These are phyloP conservation scores for Pseudocercospora pini-densiflorae DNA, from an alignment of 2,329 filamentous ascomycete species.

Conservation along the genomic window DNA sequence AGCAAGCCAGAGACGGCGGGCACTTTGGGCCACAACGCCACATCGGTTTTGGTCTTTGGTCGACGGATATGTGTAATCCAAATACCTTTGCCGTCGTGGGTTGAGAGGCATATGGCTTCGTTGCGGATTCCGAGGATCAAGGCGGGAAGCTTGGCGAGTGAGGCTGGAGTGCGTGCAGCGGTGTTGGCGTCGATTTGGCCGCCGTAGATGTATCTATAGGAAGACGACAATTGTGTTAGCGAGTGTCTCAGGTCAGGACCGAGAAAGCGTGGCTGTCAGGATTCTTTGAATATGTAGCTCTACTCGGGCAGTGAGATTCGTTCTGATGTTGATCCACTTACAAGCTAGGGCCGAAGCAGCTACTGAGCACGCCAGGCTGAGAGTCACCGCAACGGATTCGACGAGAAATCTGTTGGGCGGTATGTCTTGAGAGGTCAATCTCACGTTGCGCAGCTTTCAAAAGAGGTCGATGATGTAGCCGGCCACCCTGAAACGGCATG, in stretches of 20 bases:
- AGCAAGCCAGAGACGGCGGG: conserved; percentile 44
- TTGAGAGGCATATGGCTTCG: conserved; percentile 43
- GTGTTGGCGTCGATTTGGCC: conserved; percentile 45
- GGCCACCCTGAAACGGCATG: conserved; percentile 46
- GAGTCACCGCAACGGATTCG: conserved; percentile 49
- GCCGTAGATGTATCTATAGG: conserved; percentile 44
- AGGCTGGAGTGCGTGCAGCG: conserved; percentile 17
- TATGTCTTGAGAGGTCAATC: conserved; percentile 44
- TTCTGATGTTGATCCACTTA: too few relatives aligned
- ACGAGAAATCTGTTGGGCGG: conserved; percentile 46
- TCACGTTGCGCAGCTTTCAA: conserved; percentile 47
- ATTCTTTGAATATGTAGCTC: too few relatives aligned
- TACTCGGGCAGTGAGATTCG: too few relatives aligned
- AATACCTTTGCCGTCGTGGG: conserved; percentile 46
- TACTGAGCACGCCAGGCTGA: conserved; percentile 48
- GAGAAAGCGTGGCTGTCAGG: too few relatives aligned
- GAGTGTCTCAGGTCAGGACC: too few relatives aligned
- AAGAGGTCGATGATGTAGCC: conserved; percentile 44
- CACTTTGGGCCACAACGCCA: conserved; percentile 49
- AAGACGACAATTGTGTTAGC: too few relatives aligned
- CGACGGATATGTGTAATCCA: conserved; percentile 50
- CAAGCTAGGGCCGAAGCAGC: conserved; percentile 43
- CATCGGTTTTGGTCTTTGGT: conserved; percentile 45
- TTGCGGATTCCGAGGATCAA: conserved; percentile 44
- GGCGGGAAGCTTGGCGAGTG: conserved; percentile 30